Evolutionary conservation across 1,139 yeast genomes (phyloP), one percentile per base, ranked within the genome.

Genomic region (Candida dubliniensis): DNA sequence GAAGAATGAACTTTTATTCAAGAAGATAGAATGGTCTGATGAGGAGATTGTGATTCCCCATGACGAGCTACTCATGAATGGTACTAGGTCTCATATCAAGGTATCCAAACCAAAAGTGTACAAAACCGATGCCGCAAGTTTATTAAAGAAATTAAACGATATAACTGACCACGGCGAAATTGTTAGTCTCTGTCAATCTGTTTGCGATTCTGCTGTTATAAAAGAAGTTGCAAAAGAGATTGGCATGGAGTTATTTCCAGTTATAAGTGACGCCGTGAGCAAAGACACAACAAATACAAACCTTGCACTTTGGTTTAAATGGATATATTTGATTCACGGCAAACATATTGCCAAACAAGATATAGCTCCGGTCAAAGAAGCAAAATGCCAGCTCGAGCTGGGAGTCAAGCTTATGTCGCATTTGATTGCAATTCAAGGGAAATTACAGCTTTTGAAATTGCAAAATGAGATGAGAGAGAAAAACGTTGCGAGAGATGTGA

Each of bases 281-380:
- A 57, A 54, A 9, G 66, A 64, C 39, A 67, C 75, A 5, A 60
- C 73, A 4, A 61, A 61, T 32, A 62, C 63, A 6, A 53, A 63
- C 4, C 56, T 69, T 33, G 64, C 73, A 3, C 44, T 71, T 12
- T 79, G 83, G 84, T 62, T 79, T 47, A 76, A 75, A 55, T 75
- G 78, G 76, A 47, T 77, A 9, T 60, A 79, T 34, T 58, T 78
- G 27, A 55, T 67, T 10, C 73, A 76, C 47, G 82, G 82, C 11
- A 69, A 71, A 1, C 55, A 66, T 31, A 57, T 77, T 23, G 63
- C 72, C 12, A 61, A 61, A 42, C 66, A 66, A 36, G 65, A 65
- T 34, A 51, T 60, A n/a, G 65, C 56, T 1, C 55, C 63, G 47
- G 58, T 72, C 47, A 66, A 60, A 44, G 49, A 57, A 4, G 60